Percentiles rank a stretch among this genome's conserved stretches.
These are phyloP conservation scores for Zelonia costaricensis DNA, from an alignment of 208 protist species.

Conservation along the genomic window DNA sequence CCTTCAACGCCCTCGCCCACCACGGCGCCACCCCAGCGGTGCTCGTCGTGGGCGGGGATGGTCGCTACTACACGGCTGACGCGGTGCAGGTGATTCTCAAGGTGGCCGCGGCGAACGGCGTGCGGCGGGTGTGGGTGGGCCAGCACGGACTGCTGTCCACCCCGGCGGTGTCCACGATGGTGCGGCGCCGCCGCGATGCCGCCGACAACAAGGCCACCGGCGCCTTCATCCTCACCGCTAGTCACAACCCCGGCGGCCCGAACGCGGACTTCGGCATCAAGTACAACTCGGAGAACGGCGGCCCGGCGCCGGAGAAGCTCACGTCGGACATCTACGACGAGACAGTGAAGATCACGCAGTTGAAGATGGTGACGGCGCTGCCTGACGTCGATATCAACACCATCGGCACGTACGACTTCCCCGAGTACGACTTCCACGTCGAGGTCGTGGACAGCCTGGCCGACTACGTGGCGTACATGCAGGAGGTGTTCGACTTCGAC, in stretches of 20 bases:
- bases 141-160: conserved; percentile 96
- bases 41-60: conserved; percentile 97
- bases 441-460: conserved; percentile 93
- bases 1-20: conserved; percentile 91
- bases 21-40: conserved; percentile 51
- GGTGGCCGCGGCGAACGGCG: conserved; percentile 94
- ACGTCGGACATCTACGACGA: conserved; percentile 94
- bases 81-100: conserved; percentile 95
- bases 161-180: conserved; percentile 95
- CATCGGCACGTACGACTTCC: conserved; percentile 49
- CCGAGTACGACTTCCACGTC: conserved; percentile 53
- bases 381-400: conserved; percentile 66
- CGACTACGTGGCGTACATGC: conserved; percentile 91
- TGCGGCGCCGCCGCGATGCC: conserved; percentile 72
- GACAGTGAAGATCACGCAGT: conserved; percentile 70
- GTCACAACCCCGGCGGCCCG: conserved; percentile 98
- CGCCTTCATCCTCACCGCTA: conserved; percentile 97
- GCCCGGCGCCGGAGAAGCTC: conserved; percentile 94
- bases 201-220: conserved; percentile 58
- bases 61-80: conserved; percentile 93
- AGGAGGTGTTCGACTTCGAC: conserved; percentile 95
- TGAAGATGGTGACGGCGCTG: conserved; percentile 55
- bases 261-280: conserved; percentile 99
- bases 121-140: conserved; percentile 88
- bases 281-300: conserved; percentile 98